Conservation (phyloP, 129 eudicot genomes). For the Oenanthe sinensis region DNA sequence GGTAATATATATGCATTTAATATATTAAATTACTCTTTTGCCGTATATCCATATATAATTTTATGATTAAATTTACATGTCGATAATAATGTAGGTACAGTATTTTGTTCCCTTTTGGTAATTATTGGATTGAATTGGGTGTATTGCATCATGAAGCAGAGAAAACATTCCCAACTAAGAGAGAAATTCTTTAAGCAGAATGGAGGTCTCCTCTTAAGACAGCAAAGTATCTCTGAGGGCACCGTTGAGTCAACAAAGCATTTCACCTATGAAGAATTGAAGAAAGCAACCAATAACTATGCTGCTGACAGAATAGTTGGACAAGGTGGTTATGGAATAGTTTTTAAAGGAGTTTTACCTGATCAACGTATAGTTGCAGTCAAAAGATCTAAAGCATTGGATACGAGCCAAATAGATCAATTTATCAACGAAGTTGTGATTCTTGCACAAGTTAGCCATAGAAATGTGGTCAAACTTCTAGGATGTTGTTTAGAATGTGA, state of each 20-base stretch:
- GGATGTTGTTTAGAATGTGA: too few species aligned
- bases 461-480: too few species aligned
- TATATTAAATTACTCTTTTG: neutral
- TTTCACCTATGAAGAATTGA: conserved; percentile 31
- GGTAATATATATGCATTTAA: conserved; percentile 4
- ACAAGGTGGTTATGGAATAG: conserved; percentile 38
- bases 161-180: conserved; percentile 20
- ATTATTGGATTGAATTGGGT: conserved; percentile 36
- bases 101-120: conserved; percentile 23
- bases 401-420: conserved; percentile 38
- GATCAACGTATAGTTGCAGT: conserved; percentile 38
- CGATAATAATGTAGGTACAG: conserved; percentile 15
- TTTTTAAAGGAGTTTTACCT: conserved; percentile 27
- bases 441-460: too few species aligned
- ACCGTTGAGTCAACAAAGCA: conserved; percentile 28
- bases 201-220: conserved; percentile 32
- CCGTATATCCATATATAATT: too few species aligned
- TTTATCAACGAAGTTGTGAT: conserved; percentile 45
- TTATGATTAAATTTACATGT: neutral
- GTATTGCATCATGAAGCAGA: conserved; percentile 21
- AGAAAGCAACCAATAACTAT: conserved; percentile 41
- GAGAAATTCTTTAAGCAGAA: conserved; percentile 34
- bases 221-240: conserved; percentile 25
- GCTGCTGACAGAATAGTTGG: conserved; percentile 34
- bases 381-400: conserved; percentile 33